These are phyloP conservation scores for Wilhelminamyces savonicus DNA, from an alignment of 805 yeast genomes.

Conservation along the genomic window DNA sequence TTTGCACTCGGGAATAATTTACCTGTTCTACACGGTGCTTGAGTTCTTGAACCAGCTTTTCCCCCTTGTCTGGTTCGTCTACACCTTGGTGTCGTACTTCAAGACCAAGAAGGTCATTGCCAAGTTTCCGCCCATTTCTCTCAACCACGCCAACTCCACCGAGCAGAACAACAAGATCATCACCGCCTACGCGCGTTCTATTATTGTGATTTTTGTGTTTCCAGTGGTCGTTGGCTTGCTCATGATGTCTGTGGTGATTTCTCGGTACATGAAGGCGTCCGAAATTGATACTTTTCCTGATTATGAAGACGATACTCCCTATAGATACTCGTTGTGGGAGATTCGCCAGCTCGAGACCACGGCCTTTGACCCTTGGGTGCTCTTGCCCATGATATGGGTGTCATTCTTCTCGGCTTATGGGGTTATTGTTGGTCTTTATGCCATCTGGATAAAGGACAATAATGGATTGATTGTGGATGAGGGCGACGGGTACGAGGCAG, in stretches of 20 bases:
- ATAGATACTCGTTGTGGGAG: background rate
- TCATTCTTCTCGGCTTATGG: slow-evolving; percentile 6
- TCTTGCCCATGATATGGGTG: background rate
- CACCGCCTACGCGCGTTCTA: slow-evolving; percentile 19
- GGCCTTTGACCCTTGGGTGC: background rate
- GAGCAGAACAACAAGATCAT: slow-evolving; percentile 11
- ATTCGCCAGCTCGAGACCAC: background rate
- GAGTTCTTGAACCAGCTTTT: slow-evolving; percentile 1
- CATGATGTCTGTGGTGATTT: background rate
- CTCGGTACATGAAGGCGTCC: background rate
- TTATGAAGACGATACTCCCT: background rate
- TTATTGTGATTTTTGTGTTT: slow-evolving; percentile 17
- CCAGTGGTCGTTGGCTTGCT: slow-evolving; percentile 14
- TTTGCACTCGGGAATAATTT: too few relatives aligned
- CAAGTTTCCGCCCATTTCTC: slow-evolving; percentile 20
- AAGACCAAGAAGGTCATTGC: slow-evolving; percentile 20
- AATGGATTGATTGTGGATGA: slow-evolving; percentile 21
- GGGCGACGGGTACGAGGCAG: too few relatives aligned
- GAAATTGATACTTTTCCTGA: background rate
- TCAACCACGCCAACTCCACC: slow-evolving; percentile 7
- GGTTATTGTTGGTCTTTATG: slow-evolving; percentile 8
- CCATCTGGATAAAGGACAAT: slow-evolving; percentile 25
- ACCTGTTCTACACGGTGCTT: too few relatives aligned
- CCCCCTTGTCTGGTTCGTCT: slow-evolving; percentile 8
- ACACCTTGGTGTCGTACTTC: slow-evolving; percentile 14